A percentile compares a stretch with the other conserved stretches of the same genome.
Conservation (phyloP, 805 yeast species). For the Sungouiozyma intestinalis region DNA sequence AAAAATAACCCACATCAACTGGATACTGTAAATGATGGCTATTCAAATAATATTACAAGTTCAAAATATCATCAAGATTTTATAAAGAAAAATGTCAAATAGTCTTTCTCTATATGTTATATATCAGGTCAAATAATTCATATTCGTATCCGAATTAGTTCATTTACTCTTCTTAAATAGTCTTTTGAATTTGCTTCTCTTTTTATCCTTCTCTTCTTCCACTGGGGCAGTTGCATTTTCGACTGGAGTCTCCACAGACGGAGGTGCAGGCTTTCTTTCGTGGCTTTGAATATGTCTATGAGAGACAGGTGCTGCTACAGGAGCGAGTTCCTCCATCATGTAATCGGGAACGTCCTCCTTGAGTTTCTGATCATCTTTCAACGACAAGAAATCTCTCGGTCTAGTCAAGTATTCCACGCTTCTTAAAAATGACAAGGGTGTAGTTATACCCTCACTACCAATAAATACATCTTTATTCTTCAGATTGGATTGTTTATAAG, state of each 20-base stretch:
- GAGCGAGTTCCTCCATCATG: slow-evolving; percentile 28
- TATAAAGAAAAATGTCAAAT: slow-evolving; percentile 32
- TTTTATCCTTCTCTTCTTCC: slow-evolving; percentile 31
- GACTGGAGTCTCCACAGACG: background rate
- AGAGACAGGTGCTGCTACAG: slow-evolving; percentile 19
- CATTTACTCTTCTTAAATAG: slow-evolving; percentile 29
- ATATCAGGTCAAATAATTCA: background rate
- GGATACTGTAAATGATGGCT: slow-evolving; percentile 6
- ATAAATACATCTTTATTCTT: slow-evolving; percentile 65
- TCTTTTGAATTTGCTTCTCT: slow-evolving; percentile 37
- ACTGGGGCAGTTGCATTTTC: slow-evolving; percentile 4
- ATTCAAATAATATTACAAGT: slow-evolving; percentile 29
- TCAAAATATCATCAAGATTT: slow-evolving; percentile 35
- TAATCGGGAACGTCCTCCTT: slow-evolving; percentile 34
- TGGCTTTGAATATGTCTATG: slow-evolving; percentile 11
- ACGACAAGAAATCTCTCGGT: slow-evolving; percentile 33
- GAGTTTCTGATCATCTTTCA: slow-evolving; percentile 29
- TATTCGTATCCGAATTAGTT: background rate
- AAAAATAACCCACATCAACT: slow-evolving; percentile 21
- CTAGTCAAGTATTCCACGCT: slow-evolving; percentile 30
- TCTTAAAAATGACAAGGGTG: slow-evolving; percentile 36
- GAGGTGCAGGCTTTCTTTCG: background rate
- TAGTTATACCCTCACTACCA: slow-evolving; percentile 69
- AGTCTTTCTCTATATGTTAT: background rate
- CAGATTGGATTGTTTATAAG: slow-evolving; percentile 54